Conservation (phyloP, 2,329 filamentous ascomycete species). For the Diaporthe ilicicola region DNA sequence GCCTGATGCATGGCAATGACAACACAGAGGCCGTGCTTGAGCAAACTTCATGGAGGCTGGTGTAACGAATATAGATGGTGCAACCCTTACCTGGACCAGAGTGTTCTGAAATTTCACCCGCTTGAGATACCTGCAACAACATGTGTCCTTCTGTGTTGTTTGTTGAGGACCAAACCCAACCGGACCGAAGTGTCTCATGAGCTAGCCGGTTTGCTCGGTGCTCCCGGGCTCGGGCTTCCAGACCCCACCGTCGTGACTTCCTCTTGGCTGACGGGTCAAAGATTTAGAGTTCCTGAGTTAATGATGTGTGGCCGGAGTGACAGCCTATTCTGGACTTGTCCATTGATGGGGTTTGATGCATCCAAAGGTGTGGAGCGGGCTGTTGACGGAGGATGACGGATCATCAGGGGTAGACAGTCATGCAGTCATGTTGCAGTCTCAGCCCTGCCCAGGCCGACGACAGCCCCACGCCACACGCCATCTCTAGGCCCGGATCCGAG, state of each 20-base stretch:
- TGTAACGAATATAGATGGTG: background rate
- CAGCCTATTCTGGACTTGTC: background rate
- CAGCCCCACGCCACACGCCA: too few species aligned
- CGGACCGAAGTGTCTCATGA: conserved; percentile 8
- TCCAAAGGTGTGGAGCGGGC: conserved; percentile 1
- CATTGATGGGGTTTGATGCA: background rate
- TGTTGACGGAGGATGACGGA: conserved; percentile 14
- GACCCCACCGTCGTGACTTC: background rate
- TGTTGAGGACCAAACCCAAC: background rate
- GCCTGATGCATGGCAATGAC: background rate
- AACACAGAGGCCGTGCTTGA: background rate
- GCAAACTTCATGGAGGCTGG: background rate
- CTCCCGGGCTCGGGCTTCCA: background rate
- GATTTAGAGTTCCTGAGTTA: too few species aligned
- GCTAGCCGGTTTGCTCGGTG: background rate
- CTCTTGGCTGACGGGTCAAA: background rate
- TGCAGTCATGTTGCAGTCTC: background rate
- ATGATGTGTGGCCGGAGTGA: background rate
- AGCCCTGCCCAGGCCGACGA: too few species aligned
- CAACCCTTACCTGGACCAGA: background rate
- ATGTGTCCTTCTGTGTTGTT: background rate
- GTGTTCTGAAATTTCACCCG: background rate
- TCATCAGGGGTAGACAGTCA: conserved; percentile 8
- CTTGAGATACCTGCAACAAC: background rate
- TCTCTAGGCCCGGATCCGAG: too few species aligned